Evolutionary conservation across 495 filamentous ascomycete genomes (phyloP), one percentile per base, ranked within the genome.

Genomic region (Parmelia sp.): DNA sequence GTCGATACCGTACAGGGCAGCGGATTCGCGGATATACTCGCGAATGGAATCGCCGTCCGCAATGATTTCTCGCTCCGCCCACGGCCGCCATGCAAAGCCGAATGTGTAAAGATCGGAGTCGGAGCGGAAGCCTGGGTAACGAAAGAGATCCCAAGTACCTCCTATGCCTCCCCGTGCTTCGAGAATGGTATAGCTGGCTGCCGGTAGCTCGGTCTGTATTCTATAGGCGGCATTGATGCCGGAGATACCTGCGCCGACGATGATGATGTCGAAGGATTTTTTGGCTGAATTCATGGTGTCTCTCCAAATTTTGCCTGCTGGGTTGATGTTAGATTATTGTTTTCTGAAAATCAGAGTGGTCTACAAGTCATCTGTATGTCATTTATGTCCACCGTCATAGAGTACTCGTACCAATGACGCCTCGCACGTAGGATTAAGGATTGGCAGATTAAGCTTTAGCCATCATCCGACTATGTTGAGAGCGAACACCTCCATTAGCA

Each of bases 151-250:
- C 61, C 61, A 63, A 6, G 61, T 63, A 3, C 61, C 61, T 31
- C 61, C 61, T 45, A 63, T 57, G n/a, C 39, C 29, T 6, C 51
- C 51, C 14, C 61, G 61, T 5, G 61, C 36, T 45, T 63, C 61
- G 29, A 63, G 61, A 17, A 63, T 63, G 8, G 53, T 57, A n/a
- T 57, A 63, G 51, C 27, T 57, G 12, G 61, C 14, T 23, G 51
- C 44, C 12, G 61, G 49, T 31, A 63, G 14, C 33, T 45, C 21
- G 31, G 61, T 47, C 37, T 63, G 53, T 15, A 63, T 31, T 19
- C 61, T 37, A 37, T 57, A 63, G 11, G 61, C 61, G 9, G 61
- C 40, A 14, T 63, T 63, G 61, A 63, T 63, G 61, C 61, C 61
- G 27, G 61, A 57, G 29, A 63, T 57, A 7, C 61, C 53, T 4